Conservation (phyloP, 1,284 basidiomycete species). For the Ustilago crameri region DNA sequence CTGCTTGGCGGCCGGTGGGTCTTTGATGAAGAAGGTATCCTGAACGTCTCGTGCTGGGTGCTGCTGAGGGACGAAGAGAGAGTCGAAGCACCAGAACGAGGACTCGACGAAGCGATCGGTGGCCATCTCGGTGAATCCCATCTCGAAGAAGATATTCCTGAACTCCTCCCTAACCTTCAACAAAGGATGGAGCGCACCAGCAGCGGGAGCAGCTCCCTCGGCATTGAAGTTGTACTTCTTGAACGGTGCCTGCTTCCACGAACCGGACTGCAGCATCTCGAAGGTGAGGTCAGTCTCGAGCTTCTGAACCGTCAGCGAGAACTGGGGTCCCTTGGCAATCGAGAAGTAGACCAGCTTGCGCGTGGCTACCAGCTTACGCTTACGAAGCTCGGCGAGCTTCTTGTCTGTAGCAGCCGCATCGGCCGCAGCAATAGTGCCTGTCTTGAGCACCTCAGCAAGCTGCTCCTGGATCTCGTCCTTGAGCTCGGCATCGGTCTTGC, state of each 20-base stretch:
- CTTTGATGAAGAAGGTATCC: conserved; percentile 98
- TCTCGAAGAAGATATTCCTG: conserved; percentile 97
- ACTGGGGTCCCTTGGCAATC: conserved; percentile 84
- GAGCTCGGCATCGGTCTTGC: conserved; percentile 42
- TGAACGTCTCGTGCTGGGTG: conserved; percentile 98
- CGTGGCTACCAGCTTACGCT: conserved; percentile 81
- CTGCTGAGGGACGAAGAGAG: conserved; percentile 97
- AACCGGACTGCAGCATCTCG: conserved; percentile 84
- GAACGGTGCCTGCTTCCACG: conserved; percentile 72
- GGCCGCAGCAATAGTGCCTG: conserved; percentile 74
- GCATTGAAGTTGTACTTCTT: conserved; percentile 99
- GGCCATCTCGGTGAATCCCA: conserved; percentile 99
- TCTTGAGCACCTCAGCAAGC: conserved; percentile 79
- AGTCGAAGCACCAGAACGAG: conserved; percentile 99
- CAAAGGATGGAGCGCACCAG: conserved; percentile 93
- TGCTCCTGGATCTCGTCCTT: conserved; percentile 73
- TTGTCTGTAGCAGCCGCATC: conserved; percentile 77
- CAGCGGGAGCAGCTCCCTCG: conserved; percentile 85
- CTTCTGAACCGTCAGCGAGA: conserved; percentile 92
- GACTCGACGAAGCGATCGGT: conserved; percentile 98
- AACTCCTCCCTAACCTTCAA: conserved; percentile 99
- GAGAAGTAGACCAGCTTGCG: conserved; percentile 92
- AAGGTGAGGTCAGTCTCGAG: conserved; percentile 97
- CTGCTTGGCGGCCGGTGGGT: conserved; percentile 81
- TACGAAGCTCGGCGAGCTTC: conserved; percentile 74